Evolutionary conservation across 345 rosid genomes (phyloP), one percentile per base, ranked within the genome.

Genomic region (Litchi chinensis): DNA sequence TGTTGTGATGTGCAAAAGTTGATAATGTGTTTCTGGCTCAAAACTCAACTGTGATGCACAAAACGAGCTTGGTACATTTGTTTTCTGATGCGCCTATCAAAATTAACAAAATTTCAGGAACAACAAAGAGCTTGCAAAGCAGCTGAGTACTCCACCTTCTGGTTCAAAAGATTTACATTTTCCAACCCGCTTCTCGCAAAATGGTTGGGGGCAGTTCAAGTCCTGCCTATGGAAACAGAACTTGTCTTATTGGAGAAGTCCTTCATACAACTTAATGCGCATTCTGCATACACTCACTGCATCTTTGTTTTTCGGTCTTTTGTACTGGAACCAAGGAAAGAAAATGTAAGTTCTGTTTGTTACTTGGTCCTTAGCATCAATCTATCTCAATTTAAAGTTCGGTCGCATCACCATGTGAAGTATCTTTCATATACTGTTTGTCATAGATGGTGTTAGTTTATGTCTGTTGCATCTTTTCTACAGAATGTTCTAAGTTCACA

Each of bases 201-300:
- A 82, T 19, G 85, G 87, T 54, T 85, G 87, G 91, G 97, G 75
- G 67, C 98, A 93, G 68, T 89, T 94, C 83, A 89, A 85, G 78
- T 84, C 85, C 56, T 93, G 95, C 82, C 67, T 94, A 18, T 93
- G 98, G 98, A 94, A 94, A 81, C 93, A 83, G 78, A 79, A 86
- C 44, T 78, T 90, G 54, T 89, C 98, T n/a, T 90, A 94, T 40
- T 94, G 98, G 97, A 90, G 96, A 88, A 91, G 90, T 71, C 97
- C 97, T 65, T 72, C 91, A 10, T 93, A 91, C 83, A 94, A 94
- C 78, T 75, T 94, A 69, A 71, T 57, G 78, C 91, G 97, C 21
- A 72, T 91, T 18, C 13, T 76, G 67, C 85, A 75, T 65, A 82
- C 80, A 3, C 1, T 81, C 2, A 68, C 62, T 8, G 67, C 91